phyloP scores from a whole-genome alignment of 495 filamentous ascomycete genomes.

The Neurospora tetrasperma region DNA sequence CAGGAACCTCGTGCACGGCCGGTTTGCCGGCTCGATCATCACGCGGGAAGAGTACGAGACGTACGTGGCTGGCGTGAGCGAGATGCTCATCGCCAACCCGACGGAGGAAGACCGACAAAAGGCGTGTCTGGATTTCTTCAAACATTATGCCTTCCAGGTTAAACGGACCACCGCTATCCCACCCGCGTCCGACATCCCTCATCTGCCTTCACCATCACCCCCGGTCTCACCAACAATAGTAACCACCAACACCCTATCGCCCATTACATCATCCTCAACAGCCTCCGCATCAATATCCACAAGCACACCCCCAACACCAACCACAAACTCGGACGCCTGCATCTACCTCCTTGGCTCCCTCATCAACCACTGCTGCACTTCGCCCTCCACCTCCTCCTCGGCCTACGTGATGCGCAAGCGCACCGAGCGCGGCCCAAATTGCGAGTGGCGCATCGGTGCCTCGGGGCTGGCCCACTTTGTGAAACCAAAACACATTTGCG shows the following conservation, averaged over 20 bases:
- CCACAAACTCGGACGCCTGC: slow-evolving; percentile 6
- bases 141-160: slow-evolving; percentile 18
- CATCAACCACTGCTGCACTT: slow-evolving; percentile 26
- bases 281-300: neutral
- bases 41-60: slow-evolving; percentile 14
- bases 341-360: slow-evolving; percentile 24
- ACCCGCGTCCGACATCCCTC: neutral
- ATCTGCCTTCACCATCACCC: neutral
- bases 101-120: slow-evolving; percentile 2
- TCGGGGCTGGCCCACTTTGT: slow-evolving; percentile 13
- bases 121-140: slow-evolving; percentile 17
- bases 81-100: neutral
- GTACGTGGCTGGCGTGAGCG: neutral
- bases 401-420: neutral
- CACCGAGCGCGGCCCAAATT: slow-evolving; percentile 15
- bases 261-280: neutral
- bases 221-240: neutral
- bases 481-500: slow-evolving; percentile 11
- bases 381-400: neutral
- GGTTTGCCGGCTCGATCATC: slow-evolving; percentile 4
- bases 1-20: slow-evolving; percentile 14
- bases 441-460: slow-evolving; percentile 15
- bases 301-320: neutral
- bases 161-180: neutral
- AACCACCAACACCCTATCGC: neutral